phyloP scores from a whole-genome alignment of 768 basidiomycete genomes.

The Clavaria fumosa region DNA sequence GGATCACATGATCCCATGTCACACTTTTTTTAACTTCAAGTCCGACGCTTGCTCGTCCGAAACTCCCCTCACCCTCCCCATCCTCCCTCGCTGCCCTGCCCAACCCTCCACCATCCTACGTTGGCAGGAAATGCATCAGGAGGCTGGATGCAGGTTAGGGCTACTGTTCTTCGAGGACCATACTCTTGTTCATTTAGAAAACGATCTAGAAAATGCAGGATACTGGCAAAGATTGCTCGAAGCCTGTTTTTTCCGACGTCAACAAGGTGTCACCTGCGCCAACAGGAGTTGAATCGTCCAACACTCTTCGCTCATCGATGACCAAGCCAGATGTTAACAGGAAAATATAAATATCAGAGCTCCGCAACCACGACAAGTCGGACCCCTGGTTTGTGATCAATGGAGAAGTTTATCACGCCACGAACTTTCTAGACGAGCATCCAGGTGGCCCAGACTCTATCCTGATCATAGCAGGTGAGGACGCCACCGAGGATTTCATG shows the following conservation, averaged over 20 bases:
- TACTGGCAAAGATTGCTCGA: constrained; percentile 26
- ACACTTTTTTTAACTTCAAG: too few relatives aligned
- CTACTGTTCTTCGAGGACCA: too few relatives aligned
- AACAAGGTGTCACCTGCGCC: too few relatives aligned
- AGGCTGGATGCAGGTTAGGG: constrained; percentile 49
- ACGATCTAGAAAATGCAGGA: too few relatives aligned
- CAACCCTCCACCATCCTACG: constrained; percentile 2
- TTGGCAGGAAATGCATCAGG: constrained; percentile 29
- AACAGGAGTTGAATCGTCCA: constrained; percentile 3
- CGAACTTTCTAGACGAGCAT: constrained; percentile 35
- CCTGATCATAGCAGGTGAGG: constrained; percentile 37
- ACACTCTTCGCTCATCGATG: constrained; percentile 22
- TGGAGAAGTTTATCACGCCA: constrained; percentile 42
- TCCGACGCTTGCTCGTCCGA: too few relatives aligned
- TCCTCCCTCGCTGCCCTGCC: too few relatives aligned
- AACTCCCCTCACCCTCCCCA: too few relatives aligned
- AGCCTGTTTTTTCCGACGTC: constrained; percentile 24
- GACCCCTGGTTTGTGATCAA: constrained; percentile 36
- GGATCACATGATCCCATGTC: too few relatives aligned
- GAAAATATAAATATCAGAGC: constrained; percentile 28
- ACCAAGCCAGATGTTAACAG: constrained; percentile 29
- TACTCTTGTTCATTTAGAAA: too few relatives aligned
- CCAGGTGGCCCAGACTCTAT: constrained; percentile 46
- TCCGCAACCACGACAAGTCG: constrained; percentile 23
- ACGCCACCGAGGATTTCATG: constrained; percentile 49